These are phyloP conservation scores for Phanerodontia chrysosporium DNA, from an alignment of 768 basidiomycete species.

Conservation along the genomic window DNA sequence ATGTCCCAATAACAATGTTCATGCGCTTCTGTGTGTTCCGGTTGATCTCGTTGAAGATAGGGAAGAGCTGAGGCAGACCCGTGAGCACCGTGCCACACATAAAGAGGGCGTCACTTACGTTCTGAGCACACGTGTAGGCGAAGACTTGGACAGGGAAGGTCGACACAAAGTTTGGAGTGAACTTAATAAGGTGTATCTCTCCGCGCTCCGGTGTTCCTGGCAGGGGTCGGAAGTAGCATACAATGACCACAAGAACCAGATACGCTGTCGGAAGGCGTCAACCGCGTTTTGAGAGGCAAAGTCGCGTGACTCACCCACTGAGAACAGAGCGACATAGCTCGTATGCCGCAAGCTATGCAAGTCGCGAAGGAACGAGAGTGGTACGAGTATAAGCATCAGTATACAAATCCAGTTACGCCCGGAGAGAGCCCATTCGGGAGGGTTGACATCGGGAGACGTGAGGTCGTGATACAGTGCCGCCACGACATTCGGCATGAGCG, in stretches of 20 bases:
- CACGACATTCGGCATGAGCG: conserved; percentile 89
- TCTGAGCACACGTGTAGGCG: conserved; percentile 90
- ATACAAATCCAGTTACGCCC: conserved; percentile 82
- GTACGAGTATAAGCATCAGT: conserved; percentile 72
- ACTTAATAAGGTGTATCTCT: conserved; percentile 65
- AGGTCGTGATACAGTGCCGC: conserved; percentile 77
- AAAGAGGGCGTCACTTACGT: conserved; percentile 45
- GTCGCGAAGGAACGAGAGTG: conserved; percentile 77
- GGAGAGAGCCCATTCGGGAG: conserved; percentile 72
- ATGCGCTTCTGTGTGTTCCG: conserved; percentile 77
- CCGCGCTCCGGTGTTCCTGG: conserved; percentile 60
- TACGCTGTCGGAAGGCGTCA: conserved; percentile 46
- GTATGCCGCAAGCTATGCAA: conserved; percentile 87
- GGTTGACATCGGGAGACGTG: conserved; percentile 54
- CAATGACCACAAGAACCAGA: conserved; percentile 73
- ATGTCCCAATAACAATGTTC: conserved; percentile 82
- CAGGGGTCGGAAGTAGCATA: conserved; percentile 73
- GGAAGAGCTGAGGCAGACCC: conserved; percentile 62
- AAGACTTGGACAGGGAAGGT: conserved; percentile 94
- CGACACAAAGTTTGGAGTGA: conserved; percentile 73
- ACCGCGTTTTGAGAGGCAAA: not conserved
- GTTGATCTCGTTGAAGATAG: conserved; percentile 88
- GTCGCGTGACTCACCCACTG: conserved; percentile 63
- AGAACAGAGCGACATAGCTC: conserved; percentile 87
- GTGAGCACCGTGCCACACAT: not conserved